Percentiles rank a stretch among this genome's conserved stretches.
Evolutionary conservation across 345 rosid genomes (phyloP).

Genomic region (Populus alba): DNA sequence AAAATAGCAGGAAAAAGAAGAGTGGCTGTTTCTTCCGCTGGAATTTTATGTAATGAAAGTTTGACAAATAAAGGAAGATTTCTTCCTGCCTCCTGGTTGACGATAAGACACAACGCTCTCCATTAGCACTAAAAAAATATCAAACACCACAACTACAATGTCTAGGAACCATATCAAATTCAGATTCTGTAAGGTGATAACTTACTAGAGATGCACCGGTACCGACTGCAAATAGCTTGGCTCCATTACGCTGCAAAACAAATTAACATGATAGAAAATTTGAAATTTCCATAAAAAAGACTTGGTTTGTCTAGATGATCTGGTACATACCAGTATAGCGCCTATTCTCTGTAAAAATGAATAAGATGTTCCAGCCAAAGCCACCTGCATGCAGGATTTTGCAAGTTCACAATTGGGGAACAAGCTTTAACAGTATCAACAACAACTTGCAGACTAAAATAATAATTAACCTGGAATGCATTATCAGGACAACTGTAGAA

Average conservation of each 20-base stretch:
- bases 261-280: constrained; percentile 10
- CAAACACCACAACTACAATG: neutral
- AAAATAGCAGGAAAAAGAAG: no score
- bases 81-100: neutral
- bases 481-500: constrained; percentile 94
- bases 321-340: constrained; percentile 58
- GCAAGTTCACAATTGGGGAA: neutral
- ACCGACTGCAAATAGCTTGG: constrained; percentile 88
- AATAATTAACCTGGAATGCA: constrained; percentile 79
- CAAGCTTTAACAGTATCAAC: neutral
- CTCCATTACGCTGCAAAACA: constrained; percentile 75
- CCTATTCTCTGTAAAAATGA: constrained; percentile 79
- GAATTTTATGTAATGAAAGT: no score
- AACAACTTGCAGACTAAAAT: neutral
- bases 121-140: neutral
- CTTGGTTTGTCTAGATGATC: neutral
- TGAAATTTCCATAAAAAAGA: neutral
- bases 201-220: constrained; percentile 85
- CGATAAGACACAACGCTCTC: neutral
- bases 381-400: constrained; percentile 50
- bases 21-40: no score
- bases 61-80: neutral
- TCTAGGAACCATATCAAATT: neutral
- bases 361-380: constrained; percentile 83
- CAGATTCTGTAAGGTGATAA: neutral